phyloP scores from a whole-genome alignment of 768 basidiomycete species.

The Suillus americanus region DNA sequence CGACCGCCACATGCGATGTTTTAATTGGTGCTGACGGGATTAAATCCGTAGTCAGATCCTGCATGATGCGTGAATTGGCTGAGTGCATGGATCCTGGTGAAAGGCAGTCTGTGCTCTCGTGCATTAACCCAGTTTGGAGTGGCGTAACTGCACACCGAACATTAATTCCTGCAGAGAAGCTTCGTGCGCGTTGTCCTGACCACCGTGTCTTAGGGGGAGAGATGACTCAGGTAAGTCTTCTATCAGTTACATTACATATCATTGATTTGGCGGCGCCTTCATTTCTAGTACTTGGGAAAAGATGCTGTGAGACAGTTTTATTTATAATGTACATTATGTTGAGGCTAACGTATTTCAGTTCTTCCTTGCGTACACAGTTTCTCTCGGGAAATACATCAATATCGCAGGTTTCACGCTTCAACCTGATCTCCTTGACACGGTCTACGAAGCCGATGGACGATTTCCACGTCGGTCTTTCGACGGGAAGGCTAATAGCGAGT shows the following conservation, averaged over 20 bases:
- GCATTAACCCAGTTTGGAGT: slow-evolving; percentile 56
- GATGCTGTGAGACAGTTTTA: slow-evolving; percentile 36
- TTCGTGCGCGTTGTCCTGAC: slow-evolving; percentile 41
- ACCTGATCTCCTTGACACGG: slow-evolving; percentile 52
- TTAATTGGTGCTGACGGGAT: slow-evolving; percentile 72
- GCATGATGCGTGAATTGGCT: slow-evolving; percentile 34
- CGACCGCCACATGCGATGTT: slow-evolving; percentile 58
- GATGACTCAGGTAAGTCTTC: slow-evolving; percentile 44
- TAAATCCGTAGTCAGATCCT: slow-evolving; percentile 47
- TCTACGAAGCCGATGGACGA: slow-evolving; percentile 25
- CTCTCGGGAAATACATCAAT: slow-evolving; percentile 58
- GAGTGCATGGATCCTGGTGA: slow-evolving; percentile 37
- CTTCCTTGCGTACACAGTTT: slow-evolving; percentile 61
- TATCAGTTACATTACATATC: background rate
- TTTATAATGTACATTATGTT: background rate
- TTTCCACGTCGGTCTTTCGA: slow-evolving; percentile 15
- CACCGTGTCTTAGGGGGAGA: slow-evolving; percentile 45
- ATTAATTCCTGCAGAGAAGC: slow-evolving; percentile 51
- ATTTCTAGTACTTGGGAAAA: slow-evolving; percentile 55
- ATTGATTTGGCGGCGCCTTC: background rate
- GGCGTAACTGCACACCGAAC: slow-evolving; percentile 60
- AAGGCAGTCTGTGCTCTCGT: slow-evolving; percentile 40
- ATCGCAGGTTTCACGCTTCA: slow-evolving; percentile 56
- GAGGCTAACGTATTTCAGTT: slow-evolving; percentile 39
- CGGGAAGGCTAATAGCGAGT: slow-evolving; percentile 38